Base-by-base conservation (phyloP, 495 filamentous ascomycete species). In the Lasiosphaeriaceae sp. region DNA sequence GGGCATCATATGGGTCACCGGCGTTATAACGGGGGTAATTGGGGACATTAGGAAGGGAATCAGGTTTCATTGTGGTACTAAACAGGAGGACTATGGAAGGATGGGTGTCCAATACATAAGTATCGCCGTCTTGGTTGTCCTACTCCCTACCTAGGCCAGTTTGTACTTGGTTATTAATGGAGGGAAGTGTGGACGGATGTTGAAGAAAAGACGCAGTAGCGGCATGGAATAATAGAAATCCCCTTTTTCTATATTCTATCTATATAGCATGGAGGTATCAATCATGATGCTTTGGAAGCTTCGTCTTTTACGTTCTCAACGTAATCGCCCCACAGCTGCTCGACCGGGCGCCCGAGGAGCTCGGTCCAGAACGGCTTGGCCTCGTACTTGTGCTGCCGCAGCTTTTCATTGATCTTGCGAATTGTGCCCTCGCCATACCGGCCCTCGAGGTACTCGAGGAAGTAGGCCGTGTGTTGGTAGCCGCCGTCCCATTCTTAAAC, bases 381-480 rank as follows among this genome's bases (percentile, higher is more conserved):
- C 12, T 81, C 73, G 67, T 90, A 88, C 57, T 74, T 72, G 44
- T 69, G 67, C 17, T 73, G 74, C 41, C 83, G 76, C 62, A 94
- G 67, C 50, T 83, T 75, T 58, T 87, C 88, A 73, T 96, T 96
- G 24, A 96, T 61, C 65, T 75, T 76, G 31, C 80, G 80, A n/a
- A 96, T 80, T 2, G 84, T 86, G 4, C 90, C 91, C 45, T 65
- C 62, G 0, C 90, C 92, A 66, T 86, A 87, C 45, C 77, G 69
- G 11, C 68, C 49, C 68, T 89, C 83, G 51, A 90, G 70, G 75
- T 87, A 90, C 41, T 94, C 84, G 50, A 98, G 72, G 66, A 98
- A 97, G 68, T 88, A 98, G 4, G 85, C 94, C 19, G 94, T 98
- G 63, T 87, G 81, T 77, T 96, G 86, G 75, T 98, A 98, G 8